A percentile compares a stretch with the other conserved stretches of the same genome.
Conservation (phyloP, 2,329 filamentous ascomycete species). For the Penicillium sp. region DNA sequence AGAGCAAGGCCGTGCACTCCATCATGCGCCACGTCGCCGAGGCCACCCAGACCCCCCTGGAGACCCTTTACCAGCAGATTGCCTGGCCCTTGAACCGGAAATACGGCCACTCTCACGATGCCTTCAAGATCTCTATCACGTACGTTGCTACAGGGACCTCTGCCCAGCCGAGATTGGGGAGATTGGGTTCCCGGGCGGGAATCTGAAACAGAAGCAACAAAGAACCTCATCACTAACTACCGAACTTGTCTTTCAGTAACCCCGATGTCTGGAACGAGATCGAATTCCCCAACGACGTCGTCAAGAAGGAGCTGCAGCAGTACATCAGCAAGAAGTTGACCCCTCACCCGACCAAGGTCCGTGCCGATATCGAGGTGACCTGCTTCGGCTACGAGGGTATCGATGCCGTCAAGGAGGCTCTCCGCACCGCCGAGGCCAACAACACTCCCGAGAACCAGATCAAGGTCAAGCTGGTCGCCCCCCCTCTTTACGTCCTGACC, state of each 20-base stretch:
- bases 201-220: too few species aligned
- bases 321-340: conserved; percentile 98
- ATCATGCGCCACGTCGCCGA: conserved; percentile 99
- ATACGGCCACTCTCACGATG: conserved; percentile 93
- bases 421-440: conserved; percentile 83
- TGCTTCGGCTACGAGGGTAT: conserved; percentile 97
- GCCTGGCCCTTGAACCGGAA: conserved; percentile 97
- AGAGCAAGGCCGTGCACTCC: conserved; percentile 98
- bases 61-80: conserved; percentile 88
- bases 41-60: conserved; percentile 91
- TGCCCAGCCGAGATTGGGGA: too few species aligned
- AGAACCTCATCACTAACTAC: conserved; percentile 4
- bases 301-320: conserved; percentile 81
- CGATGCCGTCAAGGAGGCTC: conserved; percentile 90
- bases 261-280: conserved; percentile 94
- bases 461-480: conserved; percentile 97
- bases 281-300: conserved; percentile 75
- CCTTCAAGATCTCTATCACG: conserved; percentile 99
- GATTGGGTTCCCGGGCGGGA: too few species aligned
- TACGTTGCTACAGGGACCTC: conserved; percentile 38
- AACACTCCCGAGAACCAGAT: conserved; percentile 91
- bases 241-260: conserved; percentile 54
- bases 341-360: conserved; percentile 97
- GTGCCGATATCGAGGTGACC: conserved; percentile 93
- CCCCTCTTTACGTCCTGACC: conserved; percentile 92